Evolutionary conservation across 768 basidiomycete species (phyloP), one percentile per base, ranked within the genome.

Genomic region (Leccinum obscurum): DNA sequence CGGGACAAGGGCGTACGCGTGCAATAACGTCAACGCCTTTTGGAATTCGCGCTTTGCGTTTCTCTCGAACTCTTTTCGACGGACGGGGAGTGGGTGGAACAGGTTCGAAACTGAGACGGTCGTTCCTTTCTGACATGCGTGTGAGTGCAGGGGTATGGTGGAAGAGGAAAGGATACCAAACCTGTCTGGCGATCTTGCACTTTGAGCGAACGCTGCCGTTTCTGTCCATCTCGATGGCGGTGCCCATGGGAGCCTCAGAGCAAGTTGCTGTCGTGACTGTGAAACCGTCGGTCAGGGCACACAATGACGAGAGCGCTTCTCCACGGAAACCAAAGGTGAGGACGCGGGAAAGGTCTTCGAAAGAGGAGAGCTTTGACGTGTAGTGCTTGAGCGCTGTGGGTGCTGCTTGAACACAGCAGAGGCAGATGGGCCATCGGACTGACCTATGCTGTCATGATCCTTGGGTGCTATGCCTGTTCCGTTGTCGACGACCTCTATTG

Each of bases 261-360:
- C 80, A 78, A 0, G 92, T 94, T 3, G 91, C 82, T 0, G 96
- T 98, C 1, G 82, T 81, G 52, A 98, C 80, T 0, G 77, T 79
- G 11, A 98, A 83, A 3, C 78, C 74, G 56, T 90, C 87, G 54
- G 86, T 83, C 1, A 97, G 75, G 1, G 92, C 92, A 69, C 95
- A 99, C 0, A 99, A 80, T 3, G 96, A 95, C 7, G 94, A 93
- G 0, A 99, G 79, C 0, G 97, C 97, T 76, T 99, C 97, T 15
- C 97, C 97, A 39, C 97, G 84, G 70, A 98, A 99, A 0, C 96
- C 96, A 72, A 98, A 97, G 0, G 94, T 93, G 6, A 77, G 75
- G 10, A 98, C 85, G 0, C 81, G 76, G 3, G 83, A 77, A 3
- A 98, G 83, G 69, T 94, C 92, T 4, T 83, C 75, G 68, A 89